These are phyloP conservation scores for Coffea canephora DNA, from an alignment of 257 asterid species.

Conservation along the genomic window DNA sequence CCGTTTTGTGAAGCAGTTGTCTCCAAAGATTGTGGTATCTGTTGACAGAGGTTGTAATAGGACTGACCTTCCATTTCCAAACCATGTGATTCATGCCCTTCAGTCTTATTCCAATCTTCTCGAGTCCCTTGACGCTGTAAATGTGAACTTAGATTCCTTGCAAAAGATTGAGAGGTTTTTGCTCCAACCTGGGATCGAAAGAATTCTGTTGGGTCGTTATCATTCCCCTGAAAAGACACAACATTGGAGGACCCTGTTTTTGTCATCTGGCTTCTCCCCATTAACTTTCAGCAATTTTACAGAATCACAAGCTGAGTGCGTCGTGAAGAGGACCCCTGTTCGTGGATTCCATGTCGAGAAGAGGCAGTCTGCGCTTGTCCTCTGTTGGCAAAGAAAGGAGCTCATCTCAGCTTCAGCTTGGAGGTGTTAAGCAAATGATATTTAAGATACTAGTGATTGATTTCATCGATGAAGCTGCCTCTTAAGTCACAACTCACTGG, in stretches of 20 bases:
- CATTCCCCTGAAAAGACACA: slow-evolving; percentile 71
- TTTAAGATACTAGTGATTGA: slow-evolving; percentile 2
- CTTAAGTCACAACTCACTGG: slow-evolving; percentile 29
- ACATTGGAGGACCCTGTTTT: slow-evolving; percentile 80
- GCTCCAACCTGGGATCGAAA: slow-evolving; percentile 75
- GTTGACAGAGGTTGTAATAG: slow-evolving; percentile 86
- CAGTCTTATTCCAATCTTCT: slow-evolving; percentile 72
- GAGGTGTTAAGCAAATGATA: slow-evolving; percentile 63
- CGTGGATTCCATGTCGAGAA: slow-evolving; percentile 91
- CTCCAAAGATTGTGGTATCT: slow-evolving; percentile 84
- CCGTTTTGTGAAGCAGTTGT: slow-evolving; percentile 67
- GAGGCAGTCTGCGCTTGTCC: slow-evolving; percentile 87
- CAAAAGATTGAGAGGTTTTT: slow-evolving; percentile 88
- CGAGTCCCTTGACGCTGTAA: slow-evolving; percentile 85
- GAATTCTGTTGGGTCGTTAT: slow-evolving; percentile 49
- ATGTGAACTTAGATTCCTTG: slow-evolving; percentile 65
- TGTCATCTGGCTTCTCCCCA: slow-evolving; percentile 80
- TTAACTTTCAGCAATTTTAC: slow-evolving; percentile 72
- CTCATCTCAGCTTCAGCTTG: slow-evolving; percentile 93
- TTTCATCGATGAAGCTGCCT: slow-evolving; percentile 35
- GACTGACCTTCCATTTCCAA: slow-evolving; percentile 85
- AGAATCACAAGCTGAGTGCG: slow-evolving; percentile 88
- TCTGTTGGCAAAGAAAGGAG: slow-evolving; percentile 96
- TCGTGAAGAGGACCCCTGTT: slow-evolving; percentile 81
- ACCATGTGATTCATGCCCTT: slow-evolving; percentile 73